phyloP scores from a whole-genome alignment of 2,329 filamentous ascomycete species.

The Pyrenochaeta sp. region DNA sequence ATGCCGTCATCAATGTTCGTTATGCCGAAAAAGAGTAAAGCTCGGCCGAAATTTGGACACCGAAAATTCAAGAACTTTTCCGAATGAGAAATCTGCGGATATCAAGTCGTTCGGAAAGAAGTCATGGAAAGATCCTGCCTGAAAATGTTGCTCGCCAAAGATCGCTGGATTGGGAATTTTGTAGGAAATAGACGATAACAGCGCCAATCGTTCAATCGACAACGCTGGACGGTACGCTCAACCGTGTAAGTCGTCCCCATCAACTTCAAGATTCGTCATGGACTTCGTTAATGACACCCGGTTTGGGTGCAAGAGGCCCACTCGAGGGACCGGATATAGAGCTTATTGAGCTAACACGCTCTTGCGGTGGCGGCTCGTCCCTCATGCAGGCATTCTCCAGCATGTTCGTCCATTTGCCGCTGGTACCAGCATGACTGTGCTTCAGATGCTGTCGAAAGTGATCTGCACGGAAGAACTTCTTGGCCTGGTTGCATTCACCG shows the following conservation, averaged over 20 bases:
- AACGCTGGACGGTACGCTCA: constrained; percentile 35
- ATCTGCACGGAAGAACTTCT: constrained; percentile 97
- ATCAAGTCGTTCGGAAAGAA: not conserved
- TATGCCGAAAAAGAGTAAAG: constrained; percentile 12
- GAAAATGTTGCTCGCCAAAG: not conserved
- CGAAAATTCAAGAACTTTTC: constrained; percentile 22
- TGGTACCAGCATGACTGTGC: constrained; percentile 94
- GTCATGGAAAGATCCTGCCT: not conserved
- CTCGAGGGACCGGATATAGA: constrained; percentile 41
- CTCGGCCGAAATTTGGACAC: constrained; percentile 14
- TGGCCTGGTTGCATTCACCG: constrained; percentile 95
- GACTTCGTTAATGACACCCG: constrained; percentile 49
- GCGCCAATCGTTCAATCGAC: constrained; percentile 12
- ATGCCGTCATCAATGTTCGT: constrained; percentile 26
- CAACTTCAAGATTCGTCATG: constrained; percentile 43
- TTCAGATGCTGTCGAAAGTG: constrained; percentile 98
- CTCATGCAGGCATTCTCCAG: constrained; percentile 97
- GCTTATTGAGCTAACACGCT: constrained; percentile 45
- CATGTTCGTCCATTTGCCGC: constrained; percentile 99
- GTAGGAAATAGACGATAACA: constrained; percentile 14
- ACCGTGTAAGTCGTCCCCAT: constrained; percentile 16
- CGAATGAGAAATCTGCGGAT: constrained; percentile 6
- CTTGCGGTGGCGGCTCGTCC: constrained; percentile 73
- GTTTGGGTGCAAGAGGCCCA: constrained; percentile 43
- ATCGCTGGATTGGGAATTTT: not conserved